These are phyloP conservation scores for Mesembryanthemum crystallinum DNA, from an alignment of 148 eudicot genomes.

Conservation along the genomic window DNA sequence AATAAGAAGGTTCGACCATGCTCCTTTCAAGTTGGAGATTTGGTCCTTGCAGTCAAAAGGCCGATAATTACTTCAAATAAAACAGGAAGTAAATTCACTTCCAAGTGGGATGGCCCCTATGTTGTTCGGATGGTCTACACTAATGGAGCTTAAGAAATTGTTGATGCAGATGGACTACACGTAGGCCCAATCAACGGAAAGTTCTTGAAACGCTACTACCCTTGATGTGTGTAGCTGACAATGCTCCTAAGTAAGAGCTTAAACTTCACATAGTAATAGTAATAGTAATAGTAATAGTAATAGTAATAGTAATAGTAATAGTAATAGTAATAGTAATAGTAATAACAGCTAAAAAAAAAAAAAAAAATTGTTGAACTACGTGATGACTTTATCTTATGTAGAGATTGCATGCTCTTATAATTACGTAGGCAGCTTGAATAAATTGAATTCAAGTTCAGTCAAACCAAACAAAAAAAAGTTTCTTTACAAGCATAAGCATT, in stretches of 20 bases:
- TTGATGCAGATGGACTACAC: neutral
- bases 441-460: neutral
- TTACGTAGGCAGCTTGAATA: neutral
- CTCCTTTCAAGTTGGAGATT: neutral
- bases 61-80: neutral
- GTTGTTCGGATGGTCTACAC: neutral
- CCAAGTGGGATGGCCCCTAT: neutral
- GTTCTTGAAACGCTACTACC: too few relatives aligned
- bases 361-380: neutral
- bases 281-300: too few relatives aligned
- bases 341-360: neutral
- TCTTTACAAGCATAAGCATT: neutral
- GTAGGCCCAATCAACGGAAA: neutral
- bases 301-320: too few relatives aligned
- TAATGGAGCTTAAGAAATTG: neutral
- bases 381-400: neutral
- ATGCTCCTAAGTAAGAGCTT: too few relatives aligned
- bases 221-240: too few relatives aligned
- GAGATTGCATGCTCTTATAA: too few relatives aligned
- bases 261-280: too few relatives aligned
- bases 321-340: too few relatives aligned
- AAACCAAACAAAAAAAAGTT: too few relatives aligned
- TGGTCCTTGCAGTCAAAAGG: neutral
- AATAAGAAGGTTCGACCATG: neutral
- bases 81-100: neutral